Conservation (phyloP, 2,329 filamentous ascomycete species). For the Paraphoma sp. region DNA sequence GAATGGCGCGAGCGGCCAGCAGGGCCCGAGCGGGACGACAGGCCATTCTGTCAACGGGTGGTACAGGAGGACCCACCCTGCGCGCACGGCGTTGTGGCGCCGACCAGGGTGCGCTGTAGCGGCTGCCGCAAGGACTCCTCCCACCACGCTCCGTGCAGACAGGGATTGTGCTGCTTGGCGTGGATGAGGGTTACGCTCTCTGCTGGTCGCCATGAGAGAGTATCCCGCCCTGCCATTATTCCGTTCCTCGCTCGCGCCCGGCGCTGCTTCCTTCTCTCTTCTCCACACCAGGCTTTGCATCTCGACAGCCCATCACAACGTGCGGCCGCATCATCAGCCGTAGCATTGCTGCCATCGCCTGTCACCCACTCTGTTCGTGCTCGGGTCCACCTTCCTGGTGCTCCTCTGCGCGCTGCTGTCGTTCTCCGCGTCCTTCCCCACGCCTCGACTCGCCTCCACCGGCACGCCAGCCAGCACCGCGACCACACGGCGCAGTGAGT, state of each 20-base stretch:
- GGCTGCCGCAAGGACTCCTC: constrained; percentile 8
- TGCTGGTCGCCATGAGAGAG: not conserved
- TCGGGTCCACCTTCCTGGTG: constrained; percentile 15
- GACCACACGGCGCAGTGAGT: constrained; percentile 16
- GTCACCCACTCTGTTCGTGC: constrained; percentile 7
- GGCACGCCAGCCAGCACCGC: constrained; percentile 18
- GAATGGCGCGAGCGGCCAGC: constrained; percentile 5
- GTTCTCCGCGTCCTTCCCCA: constrained; percentile 32
- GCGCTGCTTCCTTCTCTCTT: constrained; percentile 26
- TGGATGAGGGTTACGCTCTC: constrained; percentile 26
- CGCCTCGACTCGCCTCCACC: constrained; percentile 25
- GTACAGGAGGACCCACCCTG: constrained; percentile 2
- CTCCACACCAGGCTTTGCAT: constrained; percentile 24
- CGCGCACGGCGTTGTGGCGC: too few species aligned
- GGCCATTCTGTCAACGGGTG: constrained; percentile 25
- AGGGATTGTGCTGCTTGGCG: not conserved
- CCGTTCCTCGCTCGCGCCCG: constrained; percentile 14
- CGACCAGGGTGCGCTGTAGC: constrained; percentile 7
- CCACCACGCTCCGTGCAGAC: constrained; percentile 1
- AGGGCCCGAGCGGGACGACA: constrained; percentile 10
- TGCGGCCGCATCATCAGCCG: constrained; percentile 16
- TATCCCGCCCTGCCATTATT: too few species aligned
- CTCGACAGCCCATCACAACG: constrained; percentile 17
- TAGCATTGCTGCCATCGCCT: constrained; percentile 9
- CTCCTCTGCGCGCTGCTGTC: constrained; percentile 32